Conservation (phyloP, 352 stramenopile species). For the Elongisporangium undulatum region DNA sequence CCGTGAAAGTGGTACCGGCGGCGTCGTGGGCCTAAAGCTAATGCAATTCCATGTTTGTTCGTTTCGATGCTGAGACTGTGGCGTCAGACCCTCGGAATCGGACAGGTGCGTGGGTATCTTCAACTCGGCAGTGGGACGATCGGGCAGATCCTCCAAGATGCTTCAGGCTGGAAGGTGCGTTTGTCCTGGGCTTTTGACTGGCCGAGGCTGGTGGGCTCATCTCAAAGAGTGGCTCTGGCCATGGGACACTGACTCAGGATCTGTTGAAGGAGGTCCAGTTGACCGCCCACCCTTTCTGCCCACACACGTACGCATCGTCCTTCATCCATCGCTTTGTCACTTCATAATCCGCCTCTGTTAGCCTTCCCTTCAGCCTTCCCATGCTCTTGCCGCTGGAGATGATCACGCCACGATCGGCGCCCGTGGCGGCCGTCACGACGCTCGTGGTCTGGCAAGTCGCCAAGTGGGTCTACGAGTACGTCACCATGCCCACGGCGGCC, state of each 20-base stretch:
- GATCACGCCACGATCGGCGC: neutral
- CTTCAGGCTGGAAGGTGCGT: neutral
- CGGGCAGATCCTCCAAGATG: neutral
- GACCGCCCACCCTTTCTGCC: neutral
- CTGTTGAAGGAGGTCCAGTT: neutral
- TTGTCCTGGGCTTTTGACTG: neutral
- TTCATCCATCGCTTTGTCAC: neutral
- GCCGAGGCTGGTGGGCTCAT: no score
- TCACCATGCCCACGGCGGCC: neutral
- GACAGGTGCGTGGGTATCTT: neutral
- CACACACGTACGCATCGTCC: neutral
- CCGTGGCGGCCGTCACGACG: neutral
- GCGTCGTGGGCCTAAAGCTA: neutral
- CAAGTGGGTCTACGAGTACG: neutral
- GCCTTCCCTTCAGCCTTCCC: no score
- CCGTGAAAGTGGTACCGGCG: conserved; percentile 32
- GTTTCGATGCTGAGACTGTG: neutral
- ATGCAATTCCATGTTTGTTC: neutral
- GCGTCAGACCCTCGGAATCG: neutral
- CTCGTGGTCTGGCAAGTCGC: neutral
- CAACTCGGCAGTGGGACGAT: neutral
- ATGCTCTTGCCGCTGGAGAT: neutral
- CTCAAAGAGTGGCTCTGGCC: neutral
- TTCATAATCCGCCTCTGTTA: neutral
- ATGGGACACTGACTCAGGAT: neutral